Percentiles rank a stretch among this genome's conserved stretches.
phyloP scores from a whole-genome alignment of 164 flowering plant species.

The Magnolia changhungtana region DNA sequence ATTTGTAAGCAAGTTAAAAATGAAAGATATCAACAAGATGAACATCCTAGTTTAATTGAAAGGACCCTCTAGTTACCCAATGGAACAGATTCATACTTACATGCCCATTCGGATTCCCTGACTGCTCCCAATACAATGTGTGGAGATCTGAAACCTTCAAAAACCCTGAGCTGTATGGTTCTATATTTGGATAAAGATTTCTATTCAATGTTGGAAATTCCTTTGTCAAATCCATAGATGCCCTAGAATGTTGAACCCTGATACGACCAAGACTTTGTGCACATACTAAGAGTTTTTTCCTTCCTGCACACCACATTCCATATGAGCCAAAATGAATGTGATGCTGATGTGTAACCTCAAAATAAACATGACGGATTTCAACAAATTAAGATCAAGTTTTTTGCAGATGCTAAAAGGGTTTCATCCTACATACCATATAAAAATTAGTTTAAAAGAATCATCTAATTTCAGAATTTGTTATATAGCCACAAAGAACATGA shows the following conservation, averaged over 20 bases:
- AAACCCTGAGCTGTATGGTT: conserved; percentile 68
- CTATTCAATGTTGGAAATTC: conserved; percentile 35
- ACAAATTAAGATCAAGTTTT: no score
- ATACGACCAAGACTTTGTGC: conserved; percentile 21
- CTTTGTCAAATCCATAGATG: conserved; percentile 40
- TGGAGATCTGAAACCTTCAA: conserved; percentile 91
- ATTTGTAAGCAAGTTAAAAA: neutral
- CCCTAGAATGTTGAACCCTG: conserved; percentile 20
- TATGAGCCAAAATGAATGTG: neutral
- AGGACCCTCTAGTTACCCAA: neutral
- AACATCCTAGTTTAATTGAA: neutral
- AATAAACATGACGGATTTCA: neutral
- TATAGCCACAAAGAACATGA: no score
- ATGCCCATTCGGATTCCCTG: conserved; percentile 88
- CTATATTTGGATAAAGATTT: conserved; percentile 58
- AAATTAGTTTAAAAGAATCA: no score
- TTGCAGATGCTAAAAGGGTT: no score
- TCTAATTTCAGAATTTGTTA: no score
- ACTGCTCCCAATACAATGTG: conserved; percentile 86
- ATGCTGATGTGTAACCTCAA: neutral
- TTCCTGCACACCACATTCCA: conserved; percentile 29
- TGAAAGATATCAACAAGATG: no score
- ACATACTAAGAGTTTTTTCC: conserved; percentile 17
- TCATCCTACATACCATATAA: no score
- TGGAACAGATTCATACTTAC: conserved; percentile 40